Percentiles rank a stretch among this genome's conserved stretches.
These are phyloP conservation scores for Colletotrichum echinochloae DNA, from an alignment of 2,329 filamentous ascomycete species.

Conservation along the genomic window DNA sequence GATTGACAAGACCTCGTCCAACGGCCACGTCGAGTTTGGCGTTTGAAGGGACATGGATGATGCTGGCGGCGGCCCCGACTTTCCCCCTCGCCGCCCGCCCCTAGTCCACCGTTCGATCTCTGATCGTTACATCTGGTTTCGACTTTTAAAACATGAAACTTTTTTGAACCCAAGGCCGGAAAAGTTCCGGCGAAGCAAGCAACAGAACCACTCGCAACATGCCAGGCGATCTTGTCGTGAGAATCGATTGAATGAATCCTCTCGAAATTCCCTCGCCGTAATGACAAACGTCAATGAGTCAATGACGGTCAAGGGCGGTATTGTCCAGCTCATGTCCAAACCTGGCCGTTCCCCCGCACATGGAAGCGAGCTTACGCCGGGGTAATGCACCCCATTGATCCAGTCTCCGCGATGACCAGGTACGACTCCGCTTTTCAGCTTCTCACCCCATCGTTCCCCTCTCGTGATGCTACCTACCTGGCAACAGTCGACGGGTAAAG, in stretches of 20 bases:
- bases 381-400: neutral
- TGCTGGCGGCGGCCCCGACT: neutral
- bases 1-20: neutral
- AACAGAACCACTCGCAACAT: constrained; percentile 1
- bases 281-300: neutral
- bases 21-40: neutral
- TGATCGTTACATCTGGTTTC: neutral
- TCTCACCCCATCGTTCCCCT: neutral
- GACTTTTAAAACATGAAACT: constrained; percentile 30
- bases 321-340: neutral
- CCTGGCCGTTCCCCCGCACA: neutral
- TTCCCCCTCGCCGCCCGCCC: too few species aligned
- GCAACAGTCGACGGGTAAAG: neutral
- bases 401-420: neutral
- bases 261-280: neutral
- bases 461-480: neutral
- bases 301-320: neutral
- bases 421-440: neutral
- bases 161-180: neutral
- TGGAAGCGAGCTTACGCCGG: neutral
- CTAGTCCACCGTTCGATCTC: neutral
- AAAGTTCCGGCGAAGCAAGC: neutral
- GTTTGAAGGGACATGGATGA: neutral
- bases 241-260: too few species aligned
- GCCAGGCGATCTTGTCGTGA: neutral